phyloP scores from a whole-genome alignment of 2,329 filamentous ascomycete species.

The Alternaria angustiovoidea region DNA sequence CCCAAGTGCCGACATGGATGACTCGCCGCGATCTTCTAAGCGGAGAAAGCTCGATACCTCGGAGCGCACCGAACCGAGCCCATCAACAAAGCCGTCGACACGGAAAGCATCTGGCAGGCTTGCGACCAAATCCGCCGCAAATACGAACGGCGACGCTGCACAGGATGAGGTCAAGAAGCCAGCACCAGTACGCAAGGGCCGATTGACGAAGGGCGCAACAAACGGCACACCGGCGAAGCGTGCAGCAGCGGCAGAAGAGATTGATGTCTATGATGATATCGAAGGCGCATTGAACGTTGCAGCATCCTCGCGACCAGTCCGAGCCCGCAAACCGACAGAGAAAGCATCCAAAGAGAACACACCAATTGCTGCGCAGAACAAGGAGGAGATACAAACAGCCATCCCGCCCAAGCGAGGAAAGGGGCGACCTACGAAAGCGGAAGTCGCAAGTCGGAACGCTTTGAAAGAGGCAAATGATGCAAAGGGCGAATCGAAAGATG shows the following conservation, averaged over 20 bases:
- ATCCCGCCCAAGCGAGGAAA: conserved; percentile 31
- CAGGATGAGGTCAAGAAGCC: conserved; percentile 19
- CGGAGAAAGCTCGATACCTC: conserved; percentile 47
- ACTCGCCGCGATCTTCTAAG: conserved; percentile 47
- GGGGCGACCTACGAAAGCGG: conserved; percentile 23
- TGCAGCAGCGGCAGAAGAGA: conserved; percentile 24
- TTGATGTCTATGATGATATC: conserved; percentile 55
- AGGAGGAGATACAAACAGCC: conserved; percentile 24
- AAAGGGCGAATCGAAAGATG: conserved; percentile 27
- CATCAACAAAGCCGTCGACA: conserved; percentile 28
- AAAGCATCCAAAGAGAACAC: conserved; percentile 20
- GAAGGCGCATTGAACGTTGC: conserved; percentile 51
- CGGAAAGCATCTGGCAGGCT: conserved; percentile 34
- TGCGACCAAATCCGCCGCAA: conserved; percentile 24
- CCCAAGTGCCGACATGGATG: conserved; percentile 36
- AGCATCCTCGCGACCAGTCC: conserved; percentile 11
- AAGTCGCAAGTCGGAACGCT: conserved; percentile 25
- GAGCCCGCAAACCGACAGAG: conserved; percentile 5
- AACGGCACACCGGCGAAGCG: conserved; percentile 21
- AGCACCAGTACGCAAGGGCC: conserved; percentile 15
- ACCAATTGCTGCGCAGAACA: conserved; percentile 5
- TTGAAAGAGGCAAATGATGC: conserved; percentile 11
- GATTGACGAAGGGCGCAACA: conserved; percentile 14
- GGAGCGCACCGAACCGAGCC: conserved; percentile 32
- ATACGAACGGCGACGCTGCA: conserved; percentile 17